Percentiles rank a stretch among this genome's conserved stretches.
Conservation (phyloP, 2,329 filamentous ascomycete genomes). For the Sporothrix inflata region DNA sequence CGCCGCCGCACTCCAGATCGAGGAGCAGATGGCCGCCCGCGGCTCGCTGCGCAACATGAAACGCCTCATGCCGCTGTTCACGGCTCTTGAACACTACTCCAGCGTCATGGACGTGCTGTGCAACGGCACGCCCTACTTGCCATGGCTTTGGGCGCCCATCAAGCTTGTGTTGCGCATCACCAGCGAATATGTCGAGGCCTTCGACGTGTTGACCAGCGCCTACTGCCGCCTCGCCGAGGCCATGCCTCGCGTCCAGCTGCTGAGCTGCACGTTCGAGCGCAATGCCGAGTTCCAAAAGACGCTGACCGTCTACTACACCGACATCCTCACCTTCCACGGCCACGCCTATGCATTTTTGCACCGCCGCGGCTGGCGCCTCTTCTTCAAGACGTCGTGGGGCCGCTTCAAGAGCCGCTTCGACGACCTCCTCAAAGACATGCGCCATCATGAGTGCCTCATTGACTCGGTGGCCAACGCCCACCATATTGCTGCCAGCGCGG, state of each 20-base stretch:
- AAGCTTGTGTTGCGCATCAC: not conserved
- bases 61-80: slow-evolving; percentile 48
- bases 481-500: not conserved
- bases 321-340: not conserved
- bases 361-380: not conserved
- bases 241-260: not conserved
- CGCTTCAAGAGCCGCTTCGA: not conserved
- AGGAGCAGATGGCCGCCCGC: slow-evolving; percentile 45
- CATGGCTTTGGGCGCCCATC: not conserved
- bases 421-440: not conserved
- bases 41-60: slow-evolving; percentile 48
- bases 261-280: not conserved
- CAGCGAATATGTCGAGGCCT: not conserved
- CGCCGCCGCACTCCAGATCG: slow-evolving; percentile 44
- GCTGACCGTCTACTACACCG: not conserved
- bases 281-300: not conserved
- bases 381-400: not conserved
- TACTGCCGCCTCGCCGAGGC: not conserved
- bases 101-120: slow-evolving; percentile 49
- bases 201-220: not conserved
- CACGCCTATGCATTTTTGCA: not conserved
- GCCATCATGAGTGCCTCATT: not conserved
- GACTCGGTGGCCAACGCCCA: not conserved
- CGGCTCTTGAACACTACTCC: slow-evolving; percentile 48
- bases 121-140: slow-evolving; percentile 49